A percentile compares a stretch with the other conserved stretches of the same genome.
Evolutionary conservation across 345 rosid genomes (phyloP).

Genomic region (Hirschfeldia incana): DNA sequence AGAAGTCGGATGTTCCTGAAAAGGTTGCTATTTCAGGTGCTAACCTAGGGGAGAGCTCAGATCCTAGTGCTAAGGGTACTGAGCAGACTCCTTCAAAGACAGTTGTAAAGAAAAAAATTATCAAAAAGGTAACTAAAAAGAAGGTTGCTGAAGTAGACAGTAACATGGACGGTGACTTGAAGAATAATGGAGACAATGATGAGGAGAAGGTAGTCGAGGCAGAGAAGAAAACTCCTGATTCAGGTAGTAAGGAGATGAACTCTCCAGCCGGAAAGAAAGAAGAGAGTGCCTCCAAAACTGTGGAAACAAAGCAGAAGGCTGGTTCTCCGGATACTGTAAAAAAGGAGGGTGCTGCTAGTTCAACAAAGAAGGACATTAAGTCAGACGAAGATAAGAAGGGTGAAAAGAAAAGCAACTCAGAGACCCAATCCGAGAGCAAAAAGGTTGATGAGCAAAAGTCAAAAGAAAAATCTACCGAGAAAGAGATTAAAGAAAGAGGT

Average conservation of each 20-base stretch:
- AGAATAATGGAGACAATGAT: constrained; percentile 47
- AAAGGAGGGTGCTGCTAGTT: constrained; percentile 41
- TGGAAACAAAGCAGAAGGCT: constrained; percentile 27
- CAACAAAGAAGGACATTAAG: constrained; percentile 46
- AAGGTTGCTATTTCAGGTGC: constrained; percentile 32
- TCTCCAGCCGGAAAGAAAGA: constrained; percentile 45
- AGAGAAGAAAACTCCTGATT: constrained; percentile 41
- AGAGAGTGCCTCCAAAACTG: constrained; percentile 31
- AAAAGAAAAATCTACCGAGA: constrained; percentile 47
- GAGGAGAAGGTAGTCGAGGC: constrained; percentile 39
- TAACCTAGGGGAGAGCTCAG: constrained; percentile 42
- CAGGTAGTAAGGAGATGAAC: constrained; percentile 43
- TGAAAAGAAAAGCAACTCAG: constrained; percentile 45
- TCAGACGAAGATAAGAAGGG: constrained; percentile 41
- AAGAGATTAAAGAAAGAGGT: constrained; percentile 48
- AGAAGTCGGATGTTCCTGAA: constrained; percentile 46
- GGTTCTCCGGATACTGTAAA: constrained; percentile 47
- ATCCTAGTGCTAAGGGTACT: constrained; percentile 36
- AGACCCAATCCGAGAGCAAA: constrained; percentile 45
- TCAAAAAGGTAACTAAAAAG: constrained; percentile 80
- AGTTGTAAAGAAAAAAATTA: constrained; percentile 64
- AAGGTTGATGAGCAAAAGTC: constrained; percentile 45
- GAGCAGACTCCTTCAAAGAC: constrained; percentile 58
- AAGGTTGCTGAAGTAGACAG: constrained; percentile 52
- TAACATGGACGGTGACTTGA: constrained; percentile 40